Conservation (phyloP, 371 early-diverging fungal genomes). For the Saksenaea vasiformis region DNA sequence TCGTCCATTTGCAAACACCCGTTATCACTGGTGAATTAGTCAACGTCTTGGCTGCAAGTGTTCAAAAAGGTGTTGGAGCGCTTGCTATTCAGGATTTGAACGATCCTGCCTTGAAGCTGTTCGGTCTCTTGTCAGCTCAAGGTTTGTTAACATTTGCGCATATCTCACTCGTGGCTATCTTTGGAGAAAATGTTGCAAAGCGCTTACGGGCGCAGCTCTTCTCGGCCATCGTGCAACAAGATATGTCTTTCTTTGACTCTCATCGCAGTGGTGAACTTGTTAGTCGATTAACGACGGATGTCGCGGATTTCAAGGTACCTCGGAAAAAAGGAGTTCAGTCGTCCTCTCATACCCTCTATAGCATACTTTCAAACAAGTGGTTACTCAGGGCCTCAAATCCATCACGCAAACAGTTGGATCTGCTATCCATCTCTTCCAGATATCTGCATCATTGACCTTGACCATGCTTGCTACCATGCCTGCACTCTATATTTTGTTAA, state of each 20-base stretch:
- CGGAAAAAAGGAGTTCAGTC: not conserved
- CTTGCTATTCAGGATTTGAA: conserved; percentile 44
- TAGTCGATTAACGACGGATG: conserved; percentile 67
- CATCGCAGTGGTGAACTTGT: conserved; percentile 69
- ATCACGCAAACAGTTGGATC: conserved; percentile 72
- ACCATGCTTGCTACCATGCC: conserved; percentile 70
- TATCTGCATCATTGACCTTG: conserved; percentile 69
- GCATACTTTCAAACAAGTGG: conserved; percentile 71
- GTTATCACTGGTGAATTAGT: conserved; percentile 75
- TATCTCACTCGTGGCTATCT: conserved; percentile 68
- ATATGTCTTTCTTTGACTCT: conserved; percentile 74
- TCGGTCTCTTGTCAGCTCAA: conserved; percentile 59
- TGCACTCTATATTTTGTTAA: conserved; percentile 62
- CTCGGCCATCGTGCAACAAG: conserved; percentile 61
- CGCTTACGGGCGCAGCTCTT: conserved; percentile 62
- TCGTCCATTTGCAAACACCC: conserved; percentile 70
- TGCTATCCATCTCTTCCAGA: conserved; percentile 60
- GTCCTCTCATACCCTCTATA: conserved; percentile 11
- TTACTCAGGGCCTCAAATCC: conserved; percentile 75
- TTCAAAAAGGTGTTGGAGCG: conserved; percentile 19
- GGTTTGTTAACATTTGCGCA: conserved; percentile 75
- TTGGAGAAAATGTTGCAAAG: conserved; percentile 72
- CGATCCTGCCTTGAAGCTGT: conserved; percentile 56
- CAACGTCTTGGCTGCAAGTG: conserved; percentile 59
- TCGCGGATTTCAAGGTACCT: conserved; percentile 69